phyloP scores from a whole-genome alignment of 768 basidiomycete species.

The Tulasnella sp. region DNA sequence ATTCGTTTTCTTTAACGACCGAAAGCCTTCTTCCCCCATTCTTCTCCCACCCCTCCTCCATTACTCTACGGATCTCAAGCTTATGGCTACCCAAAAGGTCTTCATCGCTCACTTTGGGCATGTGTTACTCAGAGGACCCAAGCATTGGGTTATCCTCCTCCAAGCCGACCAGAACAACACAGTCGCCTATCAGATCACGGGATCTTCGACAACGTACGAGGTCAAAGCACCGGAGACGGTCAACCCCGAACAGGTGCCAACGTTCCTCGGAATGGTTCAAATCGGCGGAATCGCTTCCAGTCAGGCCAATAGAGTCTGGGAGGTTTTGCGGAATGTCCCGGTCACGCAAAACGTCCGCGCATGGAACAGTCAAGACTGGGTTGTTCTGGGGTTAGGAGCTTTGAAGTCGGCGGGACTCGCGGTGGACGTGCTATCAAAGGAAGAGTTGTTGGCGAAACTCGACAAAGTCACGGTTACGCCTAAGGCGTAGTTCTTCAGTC shows the following conservation, averaged over 20 bases:
- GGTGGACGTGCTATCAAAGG: neutral
- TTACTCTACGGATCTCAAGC: neutral
- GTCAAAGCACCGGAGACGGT: neutral
- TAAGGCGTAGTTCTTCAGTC: too few relatives aligned
- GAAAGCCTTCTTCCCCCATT: neutral
- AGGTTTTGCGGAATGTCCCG: neutral
- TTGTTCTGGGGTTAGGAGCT: neutral
- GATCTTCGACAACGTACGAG: neutral
- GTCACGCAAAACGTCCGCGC: neutral
- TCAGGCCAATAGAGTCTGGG: neutral
- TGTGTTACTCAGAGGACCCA: neutral
- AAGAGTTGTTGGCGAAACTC: neutral
- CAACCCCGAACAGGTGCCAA: neutral
- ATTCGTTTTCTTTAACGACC: too few relatives aligned
- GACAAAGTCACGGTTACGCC: neutral
- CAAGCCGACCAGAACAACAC: neutral
- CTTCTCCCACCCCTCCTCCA: neutral
- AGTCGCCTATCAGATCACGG: neutral
- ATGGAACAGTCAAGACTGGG: neutral
- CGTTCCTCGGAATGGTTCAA: neutral
- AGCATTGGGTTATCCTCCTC: neutral
- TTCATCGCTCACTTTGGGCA: neutral
- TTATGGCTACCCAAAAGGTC: neutral
- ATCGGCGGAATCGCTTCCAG: neutral
- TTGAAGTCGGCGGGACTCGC: neutral